Conservation (phyloP, 495 filamentous ascomycete genomes). For the Aspergillus leporis region DNA sequence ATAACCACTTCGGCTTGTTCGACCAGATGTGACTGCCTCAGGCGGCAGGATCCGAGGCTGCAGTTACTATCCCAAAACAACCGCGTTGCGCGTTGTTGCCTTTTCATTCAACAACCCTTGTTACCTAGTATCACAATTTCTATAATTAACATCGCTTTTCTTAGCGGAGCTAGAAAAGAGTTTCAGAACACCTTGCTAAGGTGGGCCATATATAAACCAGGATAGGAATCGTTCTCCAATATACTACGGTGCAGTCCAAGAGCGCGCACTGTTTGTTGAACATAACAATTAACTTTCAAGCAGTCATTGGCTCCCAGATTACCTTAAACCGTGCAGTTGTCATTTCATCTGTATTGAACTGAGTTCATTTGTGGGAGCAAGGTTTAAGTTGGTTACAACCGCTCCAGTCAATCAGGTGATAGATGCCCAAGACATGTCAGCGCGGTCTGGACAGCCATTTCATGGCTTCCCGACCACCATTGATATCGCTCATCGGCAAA, state of each 20-base stretch:
- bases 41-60: background rate
- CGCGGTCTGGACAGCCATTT: constrained; percentile 26
- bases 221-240: background rate
- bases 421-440: constrained; percentile 26
- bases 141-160: background rate
- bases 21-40: background rate
- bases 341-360: background rate
- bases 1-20: background rate
- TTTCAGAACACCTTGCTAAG: background rate
- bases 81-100: constrained; percentile 11
- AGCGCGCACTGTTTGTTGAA: background rate
- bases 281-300: constrained; percentile 4
- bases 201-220: background rate
- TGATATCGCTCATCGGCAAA: constrained; percentile 43
- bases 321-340: background rate
- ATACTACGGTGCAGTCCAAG: background rate
- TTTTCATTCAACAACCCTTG: background rate
- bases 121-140: background rate
- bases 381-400: background rate
- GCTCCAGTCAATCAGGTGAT: constrained; percentile 1
- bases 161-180: background rate
- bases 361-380: constrained; percentile 3
- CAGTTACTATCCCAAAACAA: constrained; percentile 12
- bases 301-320: background rate
- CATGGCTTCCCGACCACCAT: constrained; percentile 49